phyloP scores from a whole-genome alignment of 768 basidiomycete genomes.

The Asterophora lycoperdoides region DNA sequence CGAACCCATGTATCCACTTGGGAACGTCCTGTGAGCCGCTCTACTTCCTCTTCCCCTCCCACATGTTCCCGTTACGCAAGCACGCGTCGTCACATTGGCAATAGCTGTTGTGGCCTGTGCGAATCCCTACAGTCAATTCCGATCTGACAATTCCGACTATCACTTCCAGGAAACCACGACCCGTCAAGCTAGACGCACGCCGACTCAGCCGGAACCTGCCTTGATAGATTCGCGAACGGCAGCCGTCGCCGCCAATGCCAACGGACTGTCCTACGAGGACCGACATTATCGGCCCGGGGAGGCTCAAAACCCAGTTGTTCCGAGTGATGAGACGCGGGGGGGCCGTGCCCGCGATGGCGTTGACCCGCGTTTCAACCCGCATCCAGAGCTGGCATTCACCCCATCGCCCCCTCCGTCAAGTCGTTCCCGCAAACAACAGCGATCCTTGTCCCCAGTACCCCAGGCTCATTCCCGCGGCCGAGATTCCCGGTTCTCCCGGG shows the following conservation, averaged over 20 bases:
- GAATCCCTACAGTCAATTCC: conserved; percentile 20
- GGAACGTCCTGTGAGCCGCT: conserved; percentile 42
- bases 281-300: conserved; percentile 60
- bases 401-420: conserved; percentile 27
- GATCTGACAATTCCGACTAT: conserved; percentile 29
- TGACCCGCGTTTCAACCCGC: conserved; percentile 16
- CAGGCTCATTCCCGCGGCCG: conserved; percentile 21
- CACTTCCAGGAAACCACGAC: conserved; percentile 24
- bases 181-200: conserved; percentile 16
- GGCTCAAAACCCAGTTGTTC: conserved; percentile 13
- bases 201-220: conserved; percentile 17
- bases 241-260: conserved; percentile 16
- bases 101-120: conserved; percentile 19
- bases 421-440: conserved; percentile 24
- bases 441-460: conserved; percentile 25
- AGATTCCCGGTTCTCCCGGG: conserved; percentile 22
- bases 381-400: conserved; percentile 17
- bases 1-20: conserved; percentile 56
- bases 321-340: conserved; percentile 24
- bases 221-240: conserved; percentile 13
- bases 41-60: conserved; percentile 21
- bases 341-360: conserved; percentile 14
- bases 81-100: conserved; percentile 22
- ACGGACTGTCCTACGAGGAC: conserved; percentile 50
- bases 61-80: conserved; percentile 21